Percentiles rank a stretch among this genome's conserved stretches.
These are phyloP conservation scores for Ophiostoma sp. DNA, from an alignment of 2,329 filamentous ascomycete genomes.

Conservation along the genomic window DNA sequence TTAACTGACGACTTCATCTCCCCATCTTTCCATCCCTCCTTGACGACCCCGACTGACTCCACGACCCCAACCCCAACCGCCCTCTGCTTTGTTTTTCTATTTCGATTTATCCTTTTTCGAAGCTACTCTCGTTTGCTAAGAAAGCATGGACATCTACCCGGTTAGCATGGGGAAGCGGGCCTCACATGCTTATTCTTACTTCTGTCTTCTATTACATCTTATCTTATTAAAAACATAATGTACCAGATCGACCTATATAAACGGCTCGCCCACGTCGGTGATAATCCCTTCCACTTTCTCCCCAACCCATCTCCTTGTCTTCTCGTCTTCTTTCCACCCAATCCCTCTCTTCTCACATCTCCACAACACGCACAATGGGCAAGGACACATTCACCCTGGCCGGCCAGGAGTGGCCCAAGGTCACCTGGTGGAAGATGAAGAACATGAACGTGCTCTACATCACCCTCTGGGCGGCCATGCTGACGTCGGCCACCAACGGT, in stretches of 20 bases:
- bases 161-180: background rate
- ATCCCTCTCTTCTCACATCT: background rate
- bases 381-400: slow-evolving; percentile 28
- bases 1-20: background rate
- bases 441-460: slow-evolving; percentile 33
- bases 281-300: background rate
- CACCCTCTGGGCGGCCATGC: slow-evolving; percentile 32
- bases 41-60: slow-evolving; percentile 6
- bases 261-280: background rate
- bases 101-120: slow-evolving; percentile 9
- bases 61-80: background rate
- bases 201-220: too few relatives aligned
- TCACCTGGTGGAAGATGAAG: slow-evolving; percentile 27
- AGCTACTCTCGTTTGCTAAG: background rate
- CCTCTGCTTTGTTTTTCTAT: background rate
- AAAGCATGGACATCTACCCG: background rate
- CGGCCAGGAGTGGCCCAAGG: slow-evolving; percentile 28
- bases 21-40: background rate
- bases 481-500: slow-evolving; percentile 33
- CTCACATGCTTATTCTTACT: background rate
- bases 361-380: slow-evolving; percentile 23
- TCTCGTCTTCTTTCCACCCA: background rate
- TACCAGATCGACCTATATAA: background rate
- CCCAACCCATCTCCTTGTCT: background rate
- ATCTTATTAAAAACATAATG: background rate